Evolutionary conservation across 371 early-diverging fungal genomes (phyloP), one percentile per base, ranked within the genome.

Genomic region (Apophysomyces variabilis): DNA sequence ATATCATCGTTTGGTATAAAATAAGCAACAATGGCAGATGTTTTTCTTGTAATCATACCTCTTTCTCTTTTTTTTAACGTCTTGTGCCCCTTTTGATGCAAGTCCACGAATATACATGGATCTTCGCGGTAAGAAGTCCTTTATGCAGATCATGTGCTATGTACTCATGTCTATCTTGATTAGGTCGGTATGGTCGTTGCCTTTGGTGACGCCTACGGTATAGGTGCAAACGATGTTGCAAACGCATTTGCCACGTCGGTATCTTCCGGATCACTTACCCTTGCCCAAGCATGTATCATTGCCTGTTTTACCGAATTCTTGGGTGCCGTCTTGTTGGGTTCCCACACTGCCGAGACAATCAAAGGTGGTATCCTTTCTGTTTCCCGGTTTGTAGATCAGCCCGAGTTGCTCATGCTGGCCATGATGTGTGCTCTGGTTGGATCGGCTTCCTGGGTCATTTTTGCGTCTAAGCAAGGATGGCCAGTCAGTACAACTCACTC

Each of bases 221-320:
- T 92, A 61, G 95, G 95, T 68, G 94, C 96, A 43, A 95, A 95
- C 75, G 96, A 95, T 78, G 95, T 95, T 14, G 90, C 95, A 69
- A 95, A 95, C 71, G 85, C 93, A 3, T 95, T 94, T 69, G 92
- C 95, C 43, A 92, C 93, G n/a, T 93, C 95, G 14, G 93, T 95
- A 46, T 90, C 90, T n/a, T 92, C 95, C 2, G 89, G 92, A 14
- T 90, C 95, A 5, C 68, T 95, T 43, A 87, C 89, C 7, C 75
- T 94, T 39, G 69, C 62, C 7, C 91, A 92, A 74, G 95, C 95
- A 9, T 84, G 87, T 70, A 71, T 82, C 37, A 87, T 94, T 68
- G 95, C 95, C 64, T 76, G 91, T 66, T 92, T 95, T 66, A 92
- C 95, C 21, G 95, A 95, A 76, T 92, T 94, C 61, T 70, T 89